These are phyloP conservation scores for Arabis hirsuta DNA, from an alignment of 345 rosid species.

Conservation along the genomic window DNA sequence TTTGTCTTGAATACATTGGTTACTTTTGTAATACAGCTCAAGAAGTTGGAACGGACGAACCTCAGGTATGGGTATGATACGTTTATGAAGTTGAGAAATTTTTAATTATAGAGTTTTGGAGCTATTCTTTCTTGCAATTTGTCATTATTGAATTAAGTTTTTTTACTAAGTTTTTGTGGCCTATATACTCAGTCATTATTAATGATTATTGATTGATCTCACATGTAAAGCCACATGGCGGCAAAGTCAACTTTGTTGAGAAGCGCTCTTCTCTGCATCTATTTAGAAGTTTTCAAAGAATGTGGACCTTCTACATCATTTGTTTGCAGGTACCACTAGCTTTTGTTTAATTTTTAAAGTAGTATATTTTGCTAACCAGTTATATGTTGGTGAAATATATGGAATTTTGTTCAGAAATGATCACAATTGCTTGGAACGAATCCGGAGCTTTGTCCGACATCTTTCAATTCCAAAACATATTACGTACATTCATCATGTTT, in stretches of 20 bases:
- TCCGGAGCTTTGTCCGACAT: conserved; percentile 45
- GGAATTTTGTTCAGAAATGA: conserved; percentile 50
- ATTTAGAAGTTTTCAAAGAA: conserved; percentile 66
- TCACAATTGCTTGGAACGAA: conserved; percentile 67
- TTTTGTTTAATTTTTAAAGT: not conserved
- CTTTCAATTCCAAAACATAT: conserved; percentile 48
- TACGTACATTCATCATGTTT: conserved; percentile 68
- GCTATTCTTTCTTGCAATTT: too few species aligned
- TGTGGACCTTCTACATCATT: conserved; percentile 65
- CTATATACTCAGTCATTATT: too few species aligned
- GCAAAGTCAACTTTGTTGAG: conserved; percentile 61
- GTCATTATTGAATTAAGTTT: too few species aligned
- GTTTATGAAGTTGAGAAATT: too few species aligned
- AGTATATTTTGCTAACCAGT: conserved; percentile 14
- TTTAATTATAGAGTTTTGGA: too few species aligned
- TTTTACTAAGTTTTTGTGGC: too few species aligned
- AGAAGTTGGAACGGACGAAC: conserved; percentile 38
- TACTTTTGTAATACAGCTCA: conserved; percentile 58
- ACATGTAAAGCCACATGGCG: conserved; percentile 39
- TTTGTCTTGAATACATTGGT: conserved; percentile 56
- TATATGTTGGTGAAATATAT: conserved; percentile 15
- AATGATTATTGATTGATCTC: too few species aligned
- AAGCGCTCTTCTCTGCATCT: conserved; percentile 64
- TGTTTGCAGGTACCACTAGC: conserved; percentile 52
- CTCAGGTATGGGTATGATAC: conserved; percentile 47